Evolutionary conservation across 805 yeast genomes (phyloP), one percentile per base, ranked within the genome.

Genomic region (Candida ascalaphidarum): DNA sequence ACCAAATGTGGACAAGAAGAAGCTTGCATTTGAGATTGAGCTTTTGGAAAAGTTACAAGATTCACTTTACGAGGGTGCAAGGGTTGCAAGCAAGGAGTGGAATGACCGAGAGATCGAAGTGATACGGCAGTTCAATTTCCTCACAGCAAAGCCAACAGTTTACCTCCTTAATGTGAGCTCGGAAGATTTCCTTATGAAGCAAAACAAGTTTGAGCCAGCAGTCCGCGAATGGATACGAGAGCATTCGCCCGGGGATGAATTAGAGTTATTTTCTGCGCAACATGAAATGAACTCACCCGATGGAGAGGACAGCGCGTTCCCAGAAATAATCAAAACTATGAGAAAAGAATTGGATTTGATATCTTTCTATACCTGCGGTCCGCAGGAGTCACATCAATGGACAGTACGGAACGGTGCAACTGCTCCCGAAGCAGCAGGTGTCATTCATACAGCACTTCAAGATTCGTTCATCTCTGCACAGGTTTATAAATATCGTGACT

Each of bases 381-480:
- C 77, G 15, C 64, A 68, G 28, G 95, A 86, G 55, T 88, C 81
- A 7, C 65, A 89, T 46, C 94, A 86, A 52, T 86, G 96, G 96
- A 81, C 86, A 11, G 66, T 86, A 30, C 68, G 88, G 48, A 64
- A 65, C 28, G 83, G 85, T 17, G 70, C 81, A 11, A 70, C 74
- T 21, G 95, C 94, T 2, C 88, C 89, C 21, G 82, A 82, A 37
- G 95, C 94, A 2, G 96, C 96, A 1, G 94, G 88, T 14, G 78
- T 80, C 19, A 86, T 86, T 34, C 96, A 86, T 50, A 80, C 84
- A 6, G 96, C 85, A 50, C 58, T 85, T 31, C 77, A 80, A 57
- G 73, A 77, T 44, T 81, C 94, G 1, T 86, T 86, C 50, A 74
- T 86, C 26, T 71, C 74, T 46, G 94, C 92, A 7, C 75, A 77